Evolutionary conservation across 1,284 basidiomycete species (phyloP), one percentile per base, ranked within the genome.

Genomic region (Veloporphyrellus conicus): DNA sequence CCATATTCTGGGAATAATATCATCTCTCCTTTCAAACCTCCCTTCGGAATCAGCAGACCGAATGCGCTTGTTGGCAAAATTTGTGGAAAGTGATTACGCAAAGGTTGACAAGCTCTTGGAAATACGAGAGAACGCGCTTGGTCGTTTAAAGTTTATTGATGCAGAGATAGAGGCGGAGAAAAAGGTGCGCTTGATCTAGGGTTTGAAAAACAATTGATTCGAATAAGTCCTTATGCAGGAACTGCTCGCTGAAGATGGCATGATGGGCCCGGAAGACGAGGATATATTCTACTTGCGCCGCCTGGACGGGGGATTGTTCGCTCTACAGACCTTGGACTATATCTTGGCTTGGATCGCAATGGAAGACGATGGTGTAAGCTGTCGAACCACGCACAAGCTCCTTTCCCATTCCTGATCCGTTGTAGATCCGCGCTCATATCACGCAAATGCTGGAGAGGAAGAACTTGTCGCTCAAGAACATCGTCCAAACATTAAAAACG

Each of bases 301-400:
- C 34, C 69, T 98, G 22, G 93, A 96, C 47, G 81, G 82, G 2
- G 96, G 95, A 0, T 69, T 97, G 29, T 94, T 90, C 63, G 87
- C 87, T 2, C 68, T 99, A 10, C 95, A 99, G 62, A 88, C 86
- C 15, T 79, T 90, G 19, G 95, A 98, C 68, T 96, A 94, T 54
- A 85, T 97, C 42, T 68, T 98, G 23, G 93, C 89, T 1, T 99
- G 96, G 96, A 69, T 98, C 23, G 79, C 82, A 48, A 96, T 98
- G 93, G 96, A 99, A 70, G 96, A 99, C 59, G 96, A 99, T 59
- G 96, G 93, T 27, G 93, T 94, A 70, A 52, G 88, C 52, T 28
- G 28, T 32, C 42, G 38, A 28, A 27, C 12, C 5, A 10, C 40
- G 37, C 29, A 15, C 19, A n/a, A 28, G 23, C 11, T 20, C 32